phyloP scores from a whole-genome alignment of 192 early-diverging fungal genomes.

The Obelidium mucronatum region DNA sequence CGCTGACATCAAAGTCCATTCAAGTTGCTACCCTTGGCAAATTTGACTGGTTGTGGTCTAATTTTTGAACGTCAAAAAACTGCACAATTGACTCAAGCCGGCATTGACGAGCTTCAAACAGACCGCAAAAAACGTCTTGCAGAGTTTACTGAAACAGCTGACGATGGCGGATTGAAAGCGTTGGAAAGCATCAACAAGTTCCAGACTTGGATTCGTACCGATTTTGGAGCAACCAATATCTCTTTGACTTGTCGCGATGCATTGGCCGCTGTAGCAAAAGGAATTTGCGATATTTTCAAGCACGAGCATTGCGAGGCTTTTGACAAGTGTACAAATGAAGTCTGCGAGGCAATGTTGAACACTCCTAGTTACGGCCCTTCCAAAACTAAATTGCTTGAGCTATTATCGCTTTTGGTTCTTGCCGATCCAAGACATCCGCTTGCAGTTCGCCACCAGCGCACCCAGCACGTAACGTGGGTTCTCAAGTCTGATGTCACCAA shows the following conservation, averaged over 20 bases:
- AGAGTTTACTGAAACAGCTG: background rate
- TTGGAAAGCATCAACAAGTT: background rate
- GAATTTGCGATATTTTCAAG: background rate
- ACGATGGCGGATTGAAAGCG: conserved; percentile 11
- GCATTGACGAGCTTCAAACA: background rate
- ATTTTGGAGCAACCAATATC: conserved; percentile 16
- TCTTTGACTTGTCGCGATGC: conserved; percentile 14
- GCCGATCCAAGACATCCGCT: too few species aligned
- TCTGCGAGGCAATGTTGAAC: conserved; percentile 10
- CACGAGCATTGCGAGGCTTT: conserved; percentile 16
- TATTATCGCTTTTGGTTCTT: too few species aligned
- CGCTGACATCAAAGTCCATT: too few species aligned
- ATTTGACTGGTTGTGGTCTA: conserved; percentile 16
- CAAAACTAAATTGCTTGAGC: too few species aligned
- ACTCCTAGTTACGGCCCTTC: too few species aligned
- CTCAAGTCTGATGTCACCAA: too few species aligned
- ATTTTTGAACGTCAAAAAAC: conserved; percentile 17
- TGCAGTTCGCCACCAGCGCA: too few species aligned
- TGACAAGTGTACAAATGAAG: background rate
- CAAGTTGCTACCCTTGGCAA: conserved; percentile 13
- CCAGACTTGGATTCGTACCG: background rate
- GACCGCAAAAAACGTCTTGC: background rate
- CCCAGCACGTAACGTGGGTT: too few species aligned
- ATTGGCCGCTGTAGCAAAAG: conserved; percentile 19
- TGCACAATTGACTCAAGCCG: background rate